Evolutionary conservation across 176 grass and related monocot genomes (phyloP).

Genomic region (Melocanna baccifera): DNA sequence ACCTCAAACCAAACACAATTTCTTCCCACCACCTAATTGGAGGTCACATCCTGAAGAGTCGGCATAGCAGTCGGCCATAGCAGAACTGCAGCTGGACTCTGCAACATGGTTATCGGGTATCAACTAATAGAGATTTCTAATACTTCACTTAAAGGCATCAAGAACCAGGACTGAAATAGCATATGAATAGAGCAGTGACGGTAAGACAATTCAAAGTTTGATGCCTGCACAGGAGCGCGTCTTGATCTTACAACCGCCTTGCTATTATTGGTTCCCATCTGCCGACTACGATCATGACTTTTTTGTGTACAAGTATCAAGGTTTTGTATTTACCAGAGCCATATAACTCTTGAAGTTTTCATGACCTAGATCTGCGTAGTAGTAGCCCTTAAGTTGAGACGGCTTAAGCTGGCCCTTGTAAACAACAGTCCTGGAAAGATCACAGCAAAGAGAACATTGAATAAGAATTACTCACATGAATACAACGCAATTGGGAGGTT

Average conservation of each 20-base stretch:
- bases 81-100: conserved; percentile 98
- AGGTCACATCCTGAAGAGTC: conserved; percentile 91
- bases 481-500: neutral
- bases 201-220: conserved; percentile 47
- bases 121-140: conserved; percentile 66
- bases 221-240: conserved; percentile 40
- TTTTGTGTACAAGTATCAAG: conserved; percentile 47
- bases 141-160: conserved; percentile 64
- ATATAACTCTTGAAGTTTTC: conserved; percentile 94
- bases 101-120: conserved; percentile 81
- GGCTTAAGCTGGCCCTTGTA: conserved; percentile 98
- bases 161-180: conserved; percentile 52
- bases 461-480: conserved; percentile 22
- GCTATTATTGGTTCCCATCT: conserved; percentile 47
- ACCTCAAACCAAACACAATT: conserved; percentile 81
- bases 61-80: conserved; percentile 64
- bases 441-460: conserved; percentile 23
- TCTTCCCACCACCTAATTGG: conserved; percentile 61
- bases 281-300: conserved; percentile 37
- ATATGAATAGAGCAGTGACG: conserved; percentile 50
- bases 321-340: conserved; percentile 91
- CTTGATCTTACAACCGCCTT: conserved; percentile 54
- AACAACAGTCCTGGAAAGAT: conserved; percentile 76
- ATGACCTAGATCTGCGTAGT: conserved; percentile 91
- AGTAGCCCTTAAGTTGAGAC: conserved; percentile 77